Evolutionary conservation across 805 yeast species (phyloP).

Genomic region (Sugiyamaella qingdaonensis): DNA sequence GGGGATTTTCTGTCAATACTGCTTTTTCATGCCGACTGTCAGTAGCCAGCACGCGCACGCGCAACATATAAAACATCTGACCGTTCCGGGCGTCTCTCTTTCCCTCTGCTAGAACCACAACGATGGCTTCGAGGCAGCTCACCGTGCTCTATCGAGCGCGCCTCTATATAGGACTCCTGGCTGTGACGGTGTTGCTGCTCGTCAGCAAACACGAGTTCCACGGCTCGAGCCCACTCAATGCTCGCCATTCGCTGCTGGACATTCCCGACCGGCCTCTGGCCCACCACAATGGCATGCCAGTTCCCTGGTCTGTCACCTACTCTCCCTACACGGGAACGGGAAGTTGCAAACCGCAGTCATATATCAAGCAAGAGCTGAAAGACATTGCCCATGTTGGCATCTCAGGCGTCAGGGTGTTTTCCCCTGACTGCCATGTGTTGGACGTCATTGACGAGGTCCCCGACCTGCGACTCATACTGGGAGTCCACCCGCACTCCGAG

Average conservation of each 20-base stretch:
- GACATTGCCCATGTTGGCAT: slow-evolving; percentile 13
- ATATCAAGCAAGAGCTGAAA: slow-evolving; percentile 14
- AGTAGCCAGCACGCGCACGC: too few relatives aligned
- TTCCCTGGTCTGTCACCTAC: slow-evolving; percentile 25
- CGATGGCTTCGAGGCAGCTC: background rate
- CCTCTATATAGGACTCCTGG: background rate
- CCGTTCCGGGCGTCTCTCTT: too few relatives aligned
- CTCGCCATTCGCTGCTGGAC: background rate
- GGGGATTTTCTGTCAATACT: background rate
- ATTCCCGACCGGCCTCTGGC: background rate
- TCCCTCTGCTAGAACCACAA: too few relatives aligned
- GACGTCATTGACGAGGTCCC: slow-evolving; percentile 14
- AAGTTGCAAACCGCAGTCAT: slow-evolving; percentile 17
- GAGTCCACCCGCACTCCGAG: slow-evolving; percentile 18
- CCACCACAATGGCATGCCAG: slow-evolving; percentile 11
- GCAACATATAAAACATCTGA: too few relatives aligned
- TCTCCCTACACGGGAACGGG: slow-evolving; percentile 20
- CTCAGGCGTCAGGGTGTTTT: slow-evolving; percentile 17
- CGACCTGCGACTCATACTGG: slow-evolving; percentile 18
- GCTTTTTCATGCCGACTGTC: too few relatives aligned
- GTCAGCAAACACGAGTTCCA: background rate
- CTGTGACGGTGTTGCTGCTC: background rate
- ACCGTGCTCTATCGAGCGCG: background rate
- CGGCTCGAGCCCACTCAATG: background rate
- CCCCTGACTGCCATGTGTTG: slow-evolving; percentile 22